These are phyloP conservation scores for Amaranthus cruentus DNA, from an alignment of 148 eudicot genomes.

Conservation along the genomic window DNA sequence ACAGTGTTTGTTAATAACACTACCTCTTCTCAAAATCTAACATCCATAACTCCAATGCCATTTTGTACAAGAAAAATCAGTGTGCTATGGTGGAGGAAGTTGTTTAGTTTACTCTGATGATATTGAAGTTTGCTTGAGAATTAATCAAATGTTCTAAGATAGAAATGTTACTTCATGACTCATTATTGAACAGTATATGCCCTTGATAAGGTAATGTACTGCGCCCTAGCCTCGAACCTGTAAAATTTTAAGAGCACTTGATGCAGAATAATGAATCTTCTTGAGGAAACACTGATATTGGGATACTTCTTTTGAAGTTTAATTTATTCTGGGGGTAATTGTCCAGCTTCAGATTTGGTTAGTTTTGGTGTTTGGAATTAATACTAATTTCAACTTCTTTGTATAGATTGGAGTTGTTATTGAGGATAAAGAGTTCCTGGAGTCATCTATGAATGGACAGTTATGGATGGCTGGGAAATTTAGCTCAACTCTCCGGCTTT, in stretches of 20 bases:
- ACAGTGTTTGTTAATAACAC: too few species aligned
- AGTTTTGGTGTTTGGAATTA: not conserved
- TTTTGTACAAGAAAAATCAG: too few species aligned
- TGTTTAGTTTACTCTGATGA: not conserved
- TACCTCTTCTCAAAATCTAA: too few species aligned
- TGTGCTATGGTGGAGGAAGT: not conserved
- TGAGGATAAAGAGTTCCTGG: constrained; percentile 71
- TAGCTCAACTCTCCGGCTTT: constrained; percentile 62
- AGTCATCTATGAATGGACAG: constrained; percentile 75
- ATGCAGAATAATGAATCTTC: not conserved
- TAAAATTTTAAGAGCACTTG: not conserved
- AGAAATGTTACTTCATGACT: not conserved
- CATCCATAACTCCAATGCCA: too few species aligned
- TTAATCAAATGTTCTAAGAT: not conserved
- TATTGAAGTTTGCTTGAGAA: not conserved
- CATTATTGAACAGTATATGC: too few species aligned
- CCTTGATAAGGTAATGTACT: too few species aligned
- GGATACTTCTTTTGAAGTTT: too few species aligned
- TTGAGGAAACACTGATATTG: not conserved
- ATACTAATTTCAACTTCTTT: constrained; percentile 6
- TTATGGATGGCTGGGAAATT: constrained; percentile 94
- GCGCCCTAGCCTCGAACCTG: not conserved
- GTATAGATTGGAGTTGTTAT: constrained; percentile 70
- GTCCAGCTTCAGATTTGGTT: not conserved
- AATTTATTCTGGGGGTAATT: too few species aligned